Percentiles rank a stretch among this genome's conserved stretches.
These are phyloP conservation scores for Platismatia glauca DNA, from an alignment of 495 filamentous ascomycete species.

Conservation along the genomic window DNA sequence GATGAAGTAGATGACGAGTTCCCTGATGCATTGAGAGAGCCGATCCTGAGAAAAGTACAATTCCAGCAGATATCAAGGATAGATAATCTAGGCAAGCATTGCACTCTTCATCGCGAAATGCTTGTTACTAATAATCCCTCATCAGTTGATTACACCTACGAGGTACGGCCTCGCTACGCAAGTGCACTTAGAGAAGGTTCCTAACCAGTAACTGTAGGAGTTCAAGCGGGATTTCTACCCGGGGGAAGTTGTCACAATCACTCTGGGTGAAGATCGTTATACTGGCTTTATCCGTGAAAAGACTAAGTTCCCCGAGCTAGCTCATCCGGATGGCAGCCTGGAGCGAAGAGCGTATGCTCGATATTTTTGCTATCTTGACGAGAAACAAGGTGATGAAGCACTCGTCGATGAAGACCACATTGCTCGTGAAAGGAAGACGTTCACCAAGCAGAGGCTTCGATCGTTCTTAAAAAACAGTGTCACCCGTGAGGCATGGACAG, in stretches of 20 bases:
- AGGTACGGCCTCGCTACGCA: constrained; percentile 36
- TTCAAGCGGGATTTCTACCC: constrained; percentile 93
- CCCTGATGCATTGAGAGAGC: constrained; percentile 83
- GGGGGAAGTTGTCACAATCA: constrained; percentile 72
- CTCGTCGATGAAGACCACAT: constrained; percentile 75
- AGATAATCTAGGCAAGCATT: constrained; percentile 69
- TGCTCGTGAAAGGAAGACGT: constrained; percentile 79
- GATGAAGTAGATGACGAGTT: constrained; percentile 85
- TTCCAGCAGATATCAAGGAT: constrained; percentile 86
- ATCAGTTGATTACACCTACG: constrained; percentile 58
- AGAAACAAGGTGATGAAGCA: constrained; percentile 62
- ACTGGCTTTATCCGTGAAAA: constrained; percentile 80
- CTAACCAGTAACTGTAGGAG: constrained; percentile 43
- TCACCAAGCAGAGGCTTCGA: constrained; percentile 89
- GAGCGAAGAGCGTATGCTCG: constrained; percentile 59
- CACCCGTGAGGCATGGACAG: constrained; percentile 82
- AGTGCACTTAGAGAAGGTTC: not conserved
- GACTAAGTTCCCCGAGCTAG: constrained; percentile 59
- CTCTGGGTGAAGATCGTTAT: constrained; percentile 58
- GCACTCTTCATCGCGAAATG: not conserved
- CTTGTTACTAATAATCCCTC: constrained; percentile 24
- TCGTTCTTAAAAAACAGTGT: constrained; percentile 94
- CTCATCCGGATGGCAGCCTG: constrained; percentile 55
- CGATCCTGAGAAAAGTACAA: constrained; percentile 81
- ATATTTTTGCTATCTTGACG: constrained; percentile 69